Base-by-base conservation (phyloP, 768 basidiomycete genomes). In the Rhizopogon vesiculosus region DNA sequence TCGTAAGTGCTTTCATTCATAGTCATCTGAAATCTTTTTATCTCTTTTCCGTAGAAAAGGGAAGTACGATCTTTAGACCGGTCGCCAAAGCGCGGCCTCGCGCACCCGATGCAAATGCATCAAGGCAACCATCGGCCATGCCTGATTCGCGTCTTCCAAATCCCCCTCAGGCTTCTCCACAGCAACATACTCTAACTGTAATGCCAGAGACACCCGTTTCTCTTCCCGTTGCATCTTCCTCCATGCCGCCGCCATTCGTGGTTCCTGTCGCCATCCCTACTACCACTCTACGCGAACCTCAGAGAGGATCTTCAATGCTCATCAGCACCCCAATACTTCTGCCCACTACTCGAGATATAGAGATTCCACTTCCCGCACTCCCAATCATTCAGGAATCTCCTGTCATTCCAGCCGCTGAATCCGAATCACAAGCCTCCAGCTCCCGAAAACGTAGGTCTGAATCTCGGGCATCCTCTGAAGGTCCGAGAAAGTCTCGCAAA, bases 31-130 rank as follows among this genome's bases (percentile, higher is more conserved):
- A 51, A 45, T 7, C 29, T 53, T 35, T 29, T 55, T n/a, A 52
- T n/a, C 53, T 61, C 51, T 3, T 51, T 41, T 48, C 28, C 53
- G 18, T 61, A 91, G 88, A 90, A 66, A 91, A 91, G 66, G 88
- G 88, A 15, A 75, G 79, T 7, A 78, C 83, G 5, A 67, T 89
- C 53, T 91, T 91, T 61, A 80, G 78, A 64, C 88, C 88, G n/a
- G 76, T 87, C 3, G 75, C 72, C 13, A 86, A 83, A 64, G 69
- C 80, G 8, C 76, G 86, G 45, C 62, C 77, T 13, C 82, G 84
- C 28, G 64, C 72, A 9, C 42, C 59, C 12, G 66, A 72, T 52
- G 62, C 33, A 54, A 51, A 13, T 25, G n/a, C 45, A 33, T 50
- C 62, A 9, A 59, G 55, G n/a, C 62, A 62, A 25, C 48, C 56